Percentiles rank a stretch among this genome's conserved stretches.
phyloP scores from a whole-genome alignment of 495 filamentous ascomycete genomes.

The Xylaria venustula region DNA sequence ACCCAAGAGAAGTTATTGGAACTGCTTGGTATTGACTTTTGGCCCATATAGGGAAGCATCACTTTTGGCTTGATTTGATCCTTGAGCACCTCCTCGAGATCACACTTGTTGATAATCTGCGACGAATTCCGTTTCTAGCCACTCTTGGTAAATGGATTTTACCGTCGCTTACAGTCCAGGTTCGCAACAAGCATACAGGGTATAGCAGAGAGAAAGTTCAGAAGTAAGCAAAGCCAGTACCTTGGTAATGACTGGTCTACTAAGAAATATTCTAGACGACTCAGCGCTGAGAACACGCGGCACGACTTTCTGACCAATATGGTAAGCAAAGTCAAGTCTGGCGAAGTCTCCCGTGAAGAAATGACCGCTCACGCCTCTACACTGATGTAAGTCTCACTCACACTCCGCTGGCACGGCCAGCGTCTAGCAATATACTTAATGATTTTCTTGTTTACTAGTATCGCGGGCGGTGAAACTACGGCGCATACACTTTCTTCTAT shows the following conservation, averaged over 20 bases:
- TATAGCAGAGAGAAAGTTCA: not conserved
- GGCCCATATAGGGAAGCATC: not conserved
- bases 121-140: constrained; percentile 3
- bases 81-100: not conserved
- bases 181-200: not conserved
- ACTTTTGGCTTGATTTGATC: not conserved
- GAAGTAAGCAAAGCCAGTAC: not conserved
- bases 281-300: not conserved
- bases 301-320: constrained; percentile 14
- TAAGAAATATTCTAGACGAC: not conserved
- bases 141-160: not conserved
- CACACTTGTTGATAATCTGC: constrained; percentile 19
- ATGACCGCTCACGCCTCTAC: constrained; percentile 14
- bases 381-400: constrained; percentile 2
- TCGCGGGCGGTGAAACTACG: constrained; percentile 51
- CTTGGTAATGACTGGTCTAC: not conserved
- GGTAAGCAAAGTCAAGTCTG: constrained; percentile 8
- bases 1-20: not conserved
- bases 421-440: not conserved
- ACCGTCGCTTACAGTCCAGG: not conserved
- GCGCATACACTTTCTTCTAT: constrained; percentile 40
- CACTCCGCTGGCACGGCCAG: not conserved
- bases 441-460: constrained; percentile 13
- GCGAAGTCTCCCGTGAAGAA: constrained; percentile 7
- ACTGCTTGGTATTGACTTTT: not conserved